phyloP scores from a whole-genome alignment of 495 filamentous ascomycete species.

The Antarctomyces pellizariae region DNA sequence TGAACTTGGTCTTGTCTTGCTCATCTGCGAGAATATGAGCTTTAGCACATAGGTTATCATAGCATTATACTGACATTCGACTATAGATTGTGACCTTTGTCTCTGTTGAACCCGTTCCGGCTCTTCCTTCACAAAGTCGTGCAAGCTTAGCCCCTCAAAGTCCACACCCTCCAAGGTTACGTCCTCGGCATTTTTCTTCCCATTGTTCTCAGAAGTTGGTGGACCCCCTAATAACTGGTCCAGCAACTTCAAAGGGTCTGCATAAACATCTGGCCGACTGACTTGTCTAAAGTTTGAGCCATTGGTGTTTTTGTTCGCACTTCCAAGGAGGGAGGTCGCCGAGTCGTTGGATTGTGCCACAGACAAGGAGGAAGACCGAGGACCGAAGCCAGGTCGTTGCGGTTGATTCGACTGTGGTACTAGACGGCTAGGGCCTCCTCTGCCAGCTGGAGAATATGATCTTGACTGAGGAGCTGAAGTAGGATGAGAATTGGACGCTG shows the following conservation, averaged over 20 bases:
- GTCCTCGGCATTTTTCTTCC: constrained; percentile 2
- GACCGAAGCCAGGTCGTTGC: constrained; percentile 32
- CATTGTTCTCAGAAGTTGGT: constrained; percentile 7
- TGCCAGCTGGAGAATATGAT: constrained; percentile 45
- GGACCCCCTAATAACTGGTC: constrained; percentile 38
- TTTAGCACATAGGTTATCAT: constrained; percentile 1
- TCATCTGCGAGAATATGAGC: constrained; percentile 30
- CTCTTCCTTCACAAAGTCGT: constrained; percentile 35
- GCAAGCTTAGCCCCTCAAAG: constrained; percentile 39
- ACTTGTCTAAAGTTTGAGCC: constrained; percentile 38
- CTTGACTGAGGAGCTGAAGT: constrained; percentile 30
- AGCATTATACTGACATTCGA: constrained; percentile 39
- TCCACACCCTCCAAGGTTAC: constrained; percentile 14
- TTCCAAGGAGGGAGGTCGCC: constrained; percentile 40
- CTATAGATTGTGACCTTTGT: constrained; percentile 40
- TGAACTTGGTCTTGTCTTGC: constrained; percentile 65
- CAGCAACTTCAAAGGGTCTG: constrained; percentile 54
- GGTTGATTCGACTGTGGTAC: constrained; percentile 27
- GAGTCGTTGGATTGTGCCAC: constrained; percentile 51
- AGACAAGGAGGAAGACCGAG: constrained; percentile 38
- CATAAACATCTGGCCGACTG: constrained; percentile 26
- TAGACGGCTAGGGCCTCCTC: constrained; percentile 33
- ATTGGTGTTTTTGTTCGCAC: constrained; percentile 35
- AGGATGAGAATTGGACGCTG: constrained; percentile 33
- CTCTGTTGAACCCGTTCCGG: constrained; percentile 18